These are phyloP conservation scores for Neocallimastix lanati DNA, from an alignment of 192 early-diverging fungal species.

Conservation along the genomic window DNA sequence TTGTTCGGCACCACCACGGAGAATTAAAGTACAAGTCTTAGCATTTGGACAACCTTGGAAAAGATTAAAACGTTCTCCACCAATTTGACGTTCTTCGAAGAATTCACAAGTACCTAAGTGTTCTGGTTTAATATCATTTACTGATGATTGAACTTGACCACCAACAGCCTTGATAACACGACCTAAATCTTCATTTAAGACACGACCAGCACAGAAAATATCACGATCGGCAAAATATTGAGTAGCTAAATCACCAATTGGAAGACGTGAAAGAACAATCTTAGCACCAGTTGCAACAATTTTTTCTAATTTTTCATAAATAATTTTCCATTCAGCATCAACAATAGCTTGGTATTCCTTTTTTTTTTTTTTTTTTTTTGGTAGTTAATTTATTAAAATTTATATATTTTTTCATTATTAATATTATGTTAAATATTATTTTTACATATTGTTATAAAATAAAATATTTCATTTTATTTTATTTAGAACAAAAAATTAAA, in stretches of 20 bases:
- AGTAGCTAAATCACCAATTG: slow-evolving; percentile 96
- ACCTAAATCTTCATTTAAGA: slow-evolving; percentile 75
- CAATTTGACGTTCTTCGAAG: slow-evolving; percentile 95
- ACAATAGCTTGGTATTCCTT: slow-evolving; percentile 98
- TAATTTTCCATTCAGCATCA: slow-evolving; percentile 97
- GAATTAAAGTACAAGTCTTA: slow-evolving; percentile 86
- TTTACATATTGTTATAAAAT: no score
- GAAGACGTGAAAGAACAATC: slow-evolving; percentile 90
- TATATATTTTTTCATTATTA: no score
- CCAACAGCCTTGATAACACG: slow-evolving; percentile 91
- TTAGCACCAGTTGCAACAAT: slow-evolving; percentile 90
- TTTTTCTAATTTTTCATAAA: slow-evolving; percentile 93
- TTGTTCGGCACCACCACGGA: slow-evolving; percentile 96
- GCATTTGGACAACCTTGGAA: slow-evolving; percentile 86
- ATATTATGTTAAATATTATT: no score
- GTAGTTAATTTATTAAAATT: no score
- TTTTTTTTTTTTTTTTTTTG: not conserved
- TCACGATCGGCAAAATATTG: slow-evolving; percentile 99
- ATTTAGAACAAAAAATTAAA: no score
- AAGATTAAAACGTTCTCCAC: slow-evolving; percentile 89
- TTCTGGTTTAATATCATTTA: slow-evolving; percentile 54
- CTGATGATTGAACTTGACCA: slow-evolving; percentile 78
- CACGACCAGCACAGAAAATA: slow-evolving; percentile 97
- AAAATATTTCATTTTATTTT: no score
- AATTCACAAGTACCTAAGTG: slow-evolving; percentile 76